Conservation (phyloP, 2,329 filamentous ascomycete species). For the Ophiocordyceps unilateralis region DNA sequence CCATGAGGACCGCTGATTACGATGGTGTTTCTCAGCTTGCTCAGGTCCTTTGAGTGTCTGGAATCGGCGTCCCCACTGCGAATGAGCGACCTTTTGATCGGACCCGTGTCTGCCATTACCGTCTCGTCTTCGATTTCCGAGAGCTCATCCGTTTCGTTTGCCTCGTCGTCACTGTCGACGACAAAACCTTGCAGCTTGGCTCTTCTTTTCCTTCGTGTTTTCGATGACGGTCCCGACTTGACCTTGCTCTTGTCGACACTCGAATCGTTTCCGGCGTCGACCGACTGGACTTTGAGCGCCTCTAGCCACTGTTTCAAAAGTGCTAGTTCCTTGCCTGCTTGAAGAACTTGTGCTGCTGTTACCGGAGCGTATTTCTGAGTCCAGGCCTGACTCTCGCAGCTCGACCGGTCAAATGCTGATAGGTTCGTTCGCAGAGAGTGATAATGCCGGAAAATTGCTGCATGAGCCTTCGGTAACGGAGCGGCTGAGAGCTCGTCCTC, state of each 20-base stretch:
- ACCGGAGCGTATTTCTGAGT: conserved; percentile 68
- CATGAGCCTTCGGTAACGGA: conserved; percentile 23
- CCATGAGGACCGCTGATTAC: conserved; percentile 79
- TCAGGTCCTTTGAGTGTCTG: conserved; percentile 22
- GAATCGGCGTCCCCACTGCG: conserved; percentile 19
- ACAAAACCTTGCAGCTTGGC: conserved; percentile 69
- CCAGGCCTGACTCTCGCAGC: conserved; percentile 62
- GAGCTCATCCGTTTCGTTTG: conserved; percentile 50
- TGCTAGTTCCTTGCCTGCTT: conserved; percentile 49
- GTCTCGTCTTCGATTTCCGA: conserved; percentile 44
- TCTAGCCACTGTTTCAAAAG: conserved; percentile 70
- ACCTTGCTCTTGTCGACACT: conserved; percentile 10
- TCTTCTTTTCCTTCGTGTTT: conserved; percentile 49
- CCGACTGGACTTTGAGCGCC: conserved; percentile 56
- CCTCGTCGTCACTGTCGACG: conserved; percentile 61
- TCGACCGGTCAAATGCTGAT: conserved; percentile 65
- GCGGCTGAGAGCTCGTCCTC: conserved; percentile 18
- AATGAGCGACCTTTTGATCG: conserved; percentile 36
- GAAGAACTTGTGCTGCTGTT: conserved; percentile 54
- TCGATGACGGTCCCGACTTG: conserved; percentile 14
- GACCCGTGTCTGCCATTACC: conserved; percentile 18
- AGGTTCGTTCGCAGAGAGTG: conserved; percentile 40
- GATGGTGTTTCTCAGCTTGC: conserved; percentile 54
- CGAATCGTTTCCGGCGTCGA: conserved; percentile 41
- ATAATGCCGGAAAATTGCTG: conserved; percentile 43